Percentiles rank a stretch among this genome's conserved stretches.
Evolutionary conservation across 2,329 filamentous ascomycete species (phyloP).

Genomic region (Sporothrix variecibatus): DNA sequence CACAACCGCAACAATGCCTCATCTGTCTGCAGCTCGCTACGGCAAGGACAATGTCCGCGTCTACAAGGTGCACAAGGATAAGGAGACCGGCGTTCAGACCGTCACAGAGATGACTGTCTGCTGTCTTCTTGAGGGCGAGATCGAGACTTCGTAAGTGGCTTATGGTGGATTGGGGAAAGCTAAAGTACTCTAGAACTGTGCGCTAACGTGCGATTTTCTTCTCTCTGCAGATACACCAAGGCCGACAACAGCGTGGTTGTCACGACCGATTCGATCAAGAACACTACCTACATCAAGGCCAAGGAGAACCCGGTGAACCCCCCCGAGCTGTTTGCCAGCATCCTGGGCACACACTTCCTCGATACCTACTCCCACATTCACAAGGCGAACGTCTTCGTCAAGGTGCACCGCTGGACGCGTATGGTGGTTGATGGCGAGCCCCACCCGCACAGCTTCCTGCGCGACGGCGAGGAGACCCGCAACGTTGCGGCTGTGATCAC

Average conservation of each 20-base stretch:
- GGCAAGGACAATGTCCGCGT: conserved; percentile 98
- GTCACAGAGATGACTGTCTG: conserved; percentile 95
- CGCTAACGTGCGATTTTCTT: background rate
- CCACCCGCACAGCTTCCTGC: conserved; percentile 92
- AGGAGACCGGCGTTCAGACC: conserved; percentile 73
- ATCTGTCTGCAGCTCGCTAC: conserved; percentile 68
- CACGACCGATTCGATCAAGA: conserved; percentile 97
- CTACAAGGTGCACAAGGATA: conserved; percentile 87
- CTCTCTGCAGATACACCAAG: conserved; percentile 70
- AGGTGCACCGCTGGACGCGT: conserved; percentile 88
- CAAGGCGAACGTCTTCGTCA: conserved; percentile 76
- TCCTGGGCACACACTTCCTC: conserved; percentile 85
- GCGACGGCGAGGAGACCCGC: conserved; percentile 85
- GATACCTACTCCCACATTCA: conserved; percentile 86
- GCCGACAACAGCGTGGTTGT: conserved; percentile 96
- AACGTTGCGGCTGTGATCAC: conserved; percentile 73
- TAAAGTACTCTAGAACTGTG: background rate
- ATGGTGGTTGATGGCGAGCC: conserved; percentile 84
- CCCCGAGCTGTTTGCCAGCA: conserved; percentile 86
- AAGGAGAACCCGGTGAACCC: conserved; percentile 91
- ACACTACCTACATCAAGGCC: conserved; percentile 92
- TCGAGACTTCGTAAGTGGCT: conserved; percentile 70
- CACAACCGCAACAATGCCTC: conserved; percentile 48
- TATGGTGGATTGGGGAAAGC: background rate
- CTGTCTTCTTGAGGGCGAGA: conserved; percentile 88